Evolutionary conservation across 768 basidiomycete species (phyloP).

Genomic region (Trametes elegans): DNA sequence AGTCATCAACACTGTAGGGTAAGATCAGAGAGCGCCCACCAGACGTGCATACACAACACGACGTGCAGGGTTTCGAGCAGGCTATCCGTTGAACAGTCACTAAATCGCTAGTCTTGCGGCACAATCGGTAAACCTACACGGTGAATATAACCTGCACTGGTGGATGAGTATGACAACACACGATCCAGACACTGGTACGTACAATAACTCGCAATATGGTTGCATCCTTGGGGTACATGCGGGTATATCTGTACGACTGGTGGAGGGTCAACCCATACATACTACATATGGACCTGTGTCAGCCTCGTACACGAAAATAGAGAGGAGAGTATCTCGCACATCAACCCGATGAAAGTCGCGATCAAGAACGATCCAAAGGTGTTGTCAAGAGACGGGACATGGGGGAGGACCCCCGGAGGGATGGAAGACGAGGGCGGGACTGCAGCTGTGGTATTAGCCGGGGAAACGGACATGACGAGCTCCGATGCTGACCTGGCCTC

Average conservation of each 20-base stretch:
- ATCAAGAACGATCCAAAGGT: constrained; percentile 5
- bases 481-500: background rate
- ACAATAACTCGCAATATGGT: background rate
- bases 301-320: no score
- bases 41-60: constrained; percentile 3
- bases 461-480: background rate
- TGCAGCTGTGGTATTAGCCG: background rate
- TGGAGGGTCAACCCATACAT: constrained; percentile 4
- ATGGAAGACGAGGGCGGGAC: background rate
- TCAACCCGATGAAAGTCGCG: background rate
- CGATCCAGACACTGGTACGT: background rate
- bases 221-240: background rate
- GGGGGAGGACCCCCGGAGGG: background rate
- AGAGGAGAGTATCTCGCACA: background rate
- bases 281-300: background rate
- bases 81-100: background rate
- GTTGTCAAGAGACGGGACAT: background rate
- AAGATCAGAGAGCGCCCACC: background rate
- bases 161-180: no score
- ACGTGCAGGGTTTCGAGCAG: constrained; percentile 3
- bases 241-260: background rate
- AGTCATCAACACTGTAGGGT: no score
- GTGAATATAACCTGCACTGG: background rate
- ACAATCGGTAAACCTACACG: background rate
- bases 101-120: background rate